Evolutionary conservation across 129 eudicot genomes (phyloP), one percentile per base, ranked within the genome.

Genomic region (Sambucus nigra): DNA sequence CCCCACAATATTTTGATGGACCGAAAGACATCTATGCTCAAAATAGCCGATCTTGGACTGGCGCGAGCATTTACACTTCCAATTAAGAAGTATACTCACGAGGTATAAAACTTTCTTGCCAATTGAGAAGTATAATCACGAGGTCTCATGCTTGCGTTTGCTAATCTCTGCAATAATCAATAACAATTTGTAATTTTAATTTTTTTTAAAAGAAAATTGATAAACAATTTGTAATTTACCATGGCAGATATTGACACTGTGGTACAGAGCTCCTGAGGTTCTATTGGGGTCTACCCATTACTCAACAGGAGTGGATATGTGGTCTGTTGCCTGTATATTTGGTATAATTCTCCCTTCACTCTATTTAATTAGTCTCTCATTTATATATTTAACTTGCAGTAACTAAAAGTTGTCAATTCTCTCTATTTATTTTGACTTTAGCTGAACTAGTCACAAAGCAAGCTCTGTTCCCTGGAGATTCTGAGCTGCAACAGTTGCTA

Each of bases 221-320:
- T n/a, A 42, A 42, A 42, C 18, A 5, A 15, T 17, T 44, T 44
- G 5, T 21, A 10, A 53, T 17, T 46, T 42, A 2, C 12, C 13
- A 46, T 60, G 61, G 53, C 95, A 84, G 95, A 91, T 91, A 47
- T 66, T 91, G 76, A 91, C 98, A 28, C 86, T 91, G 18, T 91
- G 98, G 95, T 91, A 91, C 47, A 83, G 95, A 61, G 95, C 94
- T 60, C 98, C 98, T 3, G 98, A 91, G 80, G 98, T 91, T 55
- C 94, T 91, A 51, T 63, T 91, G 72, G 98, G 98, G 28, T 68
- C 94, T 55, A 91, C 98, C n/a, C 89, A 91, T 66, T 85, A 91
- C 69, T 91, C 99, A 17, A 75, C 88, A 26, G 94, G 80, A 3
- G 94, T 91, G 35, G 95, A 91, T 78, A 86, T 86, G 76, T 91